These are phyloP conservation scores for Umbelopsis ramanniana DNA, from an alignment of 192 early-diverging fungal genomes.

Conservation along the genomic window DNA sequence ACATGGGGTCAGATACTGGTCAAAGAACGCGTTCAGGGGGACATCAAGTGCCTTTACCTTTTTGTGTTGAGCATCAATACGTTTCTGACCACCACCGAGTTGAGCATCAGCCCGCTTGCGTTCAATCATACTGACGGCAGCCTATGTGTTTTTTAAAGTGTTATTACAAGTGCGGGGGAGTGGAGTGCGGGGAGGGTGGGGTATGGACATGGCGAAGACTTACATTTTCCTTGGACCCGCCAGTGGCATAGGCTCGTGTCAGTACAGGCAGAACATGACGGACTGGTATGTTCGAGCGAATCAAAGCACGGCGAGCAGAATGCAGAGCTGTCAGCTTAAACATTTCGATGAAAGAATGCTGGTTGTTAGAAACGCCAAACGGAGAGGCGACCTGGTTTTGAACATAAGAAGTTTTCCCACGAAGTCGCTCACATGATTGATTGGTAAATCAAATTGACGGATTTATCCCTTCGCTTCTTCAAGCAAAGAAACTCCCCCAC, in stretches of 20 bases:
- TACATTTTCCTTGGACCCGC: slow-evolving; percentile 18
- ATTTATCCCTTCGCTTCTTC: background rate
- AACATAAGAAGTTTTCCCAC: background rate
- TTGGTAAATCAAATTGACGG: background rate
- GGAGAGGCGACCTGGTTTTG: background rate
- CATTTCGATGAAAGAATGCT: slow-evolving; percentile 15
- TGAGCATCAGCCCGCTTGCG: slow-evolving; percentile 73
- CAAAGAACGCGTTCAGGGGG: background rate
- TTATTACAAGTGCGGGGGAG: background rate
- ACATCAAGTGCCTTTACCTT: slow-evolving; percentile 55
- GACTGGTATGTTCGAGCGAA: background rate
- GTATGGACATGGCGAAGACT: too few relatives aligned
- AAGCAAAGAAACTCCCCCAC: too few relatives aligned
- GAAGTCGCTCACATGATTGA: slow-evolving; percentile 12
- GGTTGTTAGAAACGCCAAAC: background rate
- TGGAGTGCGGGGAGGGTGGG: background rate
- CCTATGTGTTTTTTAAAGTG: slow-evolving; percentile 23
- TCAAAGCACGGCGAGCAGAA: slow-evolving; percentile 1
- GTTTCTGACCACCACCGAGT: slow-evolving; percentile 79
- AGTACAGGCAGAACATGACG: background rate
- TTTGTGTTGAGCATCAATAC: slow-evolving; percentile 83
- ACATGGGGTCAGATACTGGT: background rate
- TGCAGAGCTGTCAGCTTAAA: slow-evolving; percentile 11
- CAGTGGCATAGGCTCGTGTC: slow-evolving; percentile 19
- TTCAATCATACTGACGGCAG: slow-evolving; percentile 54